These are phyloP conservation scores for Phytophthora meadii DNA, from an alignment of 352 stramenopile genomes.

Conservation along the genomic window DNA sequence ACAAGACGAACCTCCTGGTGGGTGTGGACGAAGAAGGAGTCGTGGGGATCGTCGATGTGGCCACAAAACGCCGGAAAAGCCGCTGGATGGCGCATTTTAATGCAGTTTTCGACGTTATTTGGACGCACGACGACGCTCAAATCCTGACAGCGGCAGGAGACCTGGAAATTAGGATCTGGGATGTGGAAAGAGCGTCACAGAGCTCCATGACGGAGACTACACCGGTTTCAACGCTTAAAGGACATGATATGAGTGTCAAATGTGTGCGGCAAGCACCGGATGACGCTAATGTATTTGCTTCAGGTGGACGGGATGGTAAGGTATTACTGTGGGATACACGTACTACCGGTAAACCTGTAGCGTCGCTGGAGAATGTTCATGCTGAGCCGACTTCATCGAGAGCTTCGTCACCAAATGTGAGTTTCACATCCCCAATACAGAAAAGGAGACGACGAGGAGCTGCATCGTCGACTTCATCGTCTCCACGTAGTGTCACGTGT, in stretches of 20 bases:
- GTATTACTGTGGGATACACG: constrained; percentile 71
- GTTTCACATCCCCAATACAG: constrained; percentile 42
- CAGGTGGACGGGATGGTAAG: constrained; percentile 64
- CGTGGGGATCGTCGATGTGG: constrained; percentile 49
- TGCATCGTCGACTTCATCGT: constrained; percentile 19
- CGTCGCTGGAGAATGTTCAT: constrained; percentile 48
- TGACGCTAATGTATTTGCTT: constrained; percentile 52
- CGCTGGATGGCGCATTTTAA: constrained; percentile 68
- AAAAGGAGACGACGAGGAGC: constrained; percentile 40
- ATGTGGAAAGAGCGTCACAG: constrained; percentile 46
- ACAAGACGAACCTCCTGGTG: constrained; percentile 40
- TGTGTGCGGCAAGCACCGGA: constrained; percentile 62
- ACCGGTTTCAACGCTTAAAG: constrained; percentile 45
- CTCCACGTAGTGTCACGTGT: constrained; percentile 71
- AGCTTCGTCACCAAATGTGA: constrained; percentile 16
- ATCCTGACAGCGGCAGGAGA: constrained; percentile 71
- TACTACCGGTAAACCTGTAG: constrained; percentile 34
- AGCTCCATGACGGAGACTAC: constrained; percentile 6
- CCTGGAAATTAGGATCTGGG: constrained; percentile 57
- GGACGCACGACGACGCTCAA: constrained; percentile 55
- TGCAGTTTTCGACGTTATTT: constrained; percentile 76
- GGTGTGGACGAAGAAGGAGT: constrained; percentile 68
- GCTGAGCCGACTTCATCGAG: constrained; percentile 23
- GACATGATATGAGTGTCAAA: constrained; percentile 81
- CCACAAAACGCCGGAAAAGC: constrained; percentile 30